A percentile compares a stretch with the other conserved stretches of the same genome.
These are phyloP conservation scores for Erodium texanum DNA, from an alignment of 441 rosid genomes.

Conservation along the genomic window DNA sequence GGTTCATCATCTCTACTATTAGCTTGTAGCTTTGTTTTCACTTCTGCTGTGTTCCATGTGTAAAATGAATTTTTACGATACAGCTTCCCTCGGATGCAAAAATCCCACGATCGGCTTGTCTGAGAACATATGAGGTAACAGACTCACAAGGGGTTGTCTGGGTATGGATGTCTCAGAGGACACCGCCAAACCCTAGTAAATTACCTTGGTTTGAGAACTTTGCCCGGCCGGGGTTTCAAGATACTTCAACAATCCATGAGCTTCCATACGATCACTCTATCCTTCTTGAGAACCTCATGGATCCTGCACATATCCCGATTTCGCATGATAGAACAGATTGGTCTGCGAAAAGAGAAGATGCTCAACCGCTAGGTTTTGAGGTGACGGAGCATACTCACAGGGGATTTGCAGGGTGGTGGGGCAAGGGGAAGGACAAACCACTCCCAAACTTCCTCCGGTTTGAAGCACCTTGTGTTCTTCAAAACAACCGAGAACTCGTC, in stretches of 20 bases:
- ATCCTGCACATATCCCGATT: conserved; percentile 88
- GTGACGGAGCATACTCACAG: conserved; percentile 64
- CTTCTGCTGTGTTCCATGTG: background rate
- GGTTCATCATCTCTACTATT: conserved; percentile 29
- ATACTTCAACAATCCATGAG: conserved; percentile 61
- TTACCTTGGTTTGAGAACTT: conserved; percentile 88
- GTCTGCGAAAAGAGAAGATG: conserved; percentile 75
- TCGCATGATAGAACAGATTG: conserved; percentile 88
- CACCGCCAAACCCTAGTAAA: conserved; percentile 47
- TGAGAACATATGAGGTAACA: conserved; percentile 50
- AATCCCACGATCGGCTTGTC: conserved; percentile 73
- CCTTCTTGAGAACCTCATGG: conserved; percentile 92
- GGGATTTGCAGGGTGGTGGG: conserved; percentile 90
- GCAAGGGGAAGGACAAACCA: conserved; percentile 49
- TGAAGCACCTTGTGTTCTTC: conserved; percentile 74
- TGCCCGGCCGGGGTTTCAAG: conserved; percentile 64
- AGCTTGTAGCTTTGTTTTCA: background rate
- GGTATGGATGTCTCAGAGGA: conserved; percentile 85
- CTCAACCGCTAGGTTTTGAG: conserved; percentile 61
- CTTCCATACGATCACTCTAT: conserved; percentile 91
- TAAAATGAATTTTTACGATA: background rate
- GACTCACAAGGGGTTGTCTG: conserved; percentile 89
- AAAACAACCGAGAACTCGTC: conserved; percentile 49
- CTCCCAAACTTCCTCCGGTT: conserved; percentile 50
- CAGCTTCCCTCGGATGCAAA: conserved; percentile 73